Evolutionary conservation across 305 asterid species (phyloP).

Genomic region (Fraxinus nigra): DNA sequence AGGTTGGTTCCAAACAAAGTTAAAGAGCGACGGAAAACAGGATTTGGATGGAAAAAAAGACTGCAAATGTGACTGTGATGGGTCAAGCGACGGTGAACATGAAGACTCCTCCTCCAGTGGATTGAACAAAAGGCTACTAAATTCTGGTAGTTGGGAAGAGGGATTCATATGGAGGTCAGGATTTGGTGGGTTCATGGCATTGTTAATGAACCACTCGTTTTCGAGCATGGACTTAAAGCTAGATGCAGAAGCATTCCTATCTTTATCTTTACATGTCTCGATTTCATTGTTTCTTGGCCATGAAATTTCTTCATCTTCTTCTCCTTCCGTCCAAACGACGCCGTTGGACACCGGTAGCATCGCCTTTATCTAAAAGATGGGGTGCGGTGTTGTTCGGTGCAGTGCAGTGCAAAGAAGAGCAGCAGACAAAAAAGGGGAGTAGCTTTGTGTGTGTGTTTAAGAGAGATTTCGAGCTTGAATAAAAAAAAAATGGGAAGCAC

Average conservation of each 20-base stretch:
- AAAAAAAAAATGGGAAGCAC: neutral
- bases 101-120: conserved; percentile 33
- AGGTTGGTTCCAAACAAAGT: conserved; percentile 12
- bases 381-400: neutral
- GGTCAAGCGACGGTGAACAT: conserved; percentile 32
- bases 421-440: conserved; percentile 30
- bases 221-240: conserved; percentile 52
- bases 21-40: conserved; percentile 28
- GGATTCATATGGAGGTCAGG: neutral
- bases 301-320: conserved; percentile 32
- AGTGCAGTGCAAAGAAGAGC: no score
- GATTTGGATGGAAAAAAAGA: conserved; percentile 35
- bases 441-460: conserved; percentile 6
- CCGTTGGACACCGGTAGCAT: conserved; percentile 47
- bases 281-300: conserved; percentile 29
- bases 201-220: conserved; percentile 28
- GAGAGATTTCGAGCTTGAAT: conserved; percentile 26
- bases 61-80: conserved; percentile 29
- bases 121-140: conserved; percentile 25
- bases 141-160: conserved; percentile 28
- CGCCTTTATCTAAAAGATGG: conserved; percentile 18
- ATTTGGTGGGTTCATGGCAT: conserved; percentile 21
- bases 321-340: conserved; percentile 41
- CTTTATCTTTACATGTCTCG: conserved; percentile 25
- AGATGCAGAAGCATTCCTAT: conserved; percentile 36